Base-by-base conservation (phyloP, 1,284 basidiomycete genomes). In the Neolentinus lepideus region DNA sequence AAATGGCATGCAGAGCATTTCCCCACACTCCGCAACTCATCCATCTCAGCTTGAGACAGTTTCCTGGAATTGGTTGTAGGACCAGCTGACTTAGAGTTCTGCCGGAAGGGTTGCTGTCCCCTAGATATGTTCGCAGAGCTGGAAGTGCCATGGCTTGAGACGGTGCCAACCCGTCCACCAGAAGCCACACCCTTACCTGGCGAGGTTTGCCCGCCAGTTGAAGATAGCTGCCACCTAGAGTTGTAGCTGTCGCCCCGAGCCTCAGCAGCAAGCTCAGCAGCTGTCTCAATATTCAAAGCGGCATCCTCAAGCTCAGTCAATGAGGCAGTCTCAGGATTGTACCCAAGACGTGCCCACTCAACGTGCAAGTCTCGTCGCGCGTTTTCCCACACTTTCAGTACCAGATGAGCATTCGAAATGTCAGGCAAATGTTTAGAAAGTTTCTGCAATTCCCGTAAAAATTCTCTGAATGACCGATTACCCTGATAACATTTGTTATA, bases 11-110 rank as follows among this genome's bases (percentile, higher is more conserved):
- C n/a, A n/a, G 63, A 65, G 38, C 64, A 65, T 51, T 61, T 62
- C 1, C 58, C 56, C 2, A 27, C 56, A 1, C 59, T 57, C 2
- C 51, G 22, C 2, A 62, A 35, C 48, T 61, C 59, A 3, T 59
- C 56, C 38, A 55, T 53, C 24, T 63, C 59, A 9, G 54, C 27
- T 25, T 31, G 24, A 10, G 27, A 24, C 12, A 51, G 27, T 31
- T 10, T 10, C 12, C 16, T 9, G 21, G 8, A 12, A 10, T 10
- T 31, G 12, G n/a, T n/a, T n/a, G n/a, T n/a, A n/a, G n/a, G n/a
- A n/a, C n/a, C n/a, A n/a, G n/a, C n/a, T n/a, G n/a, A n/a, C n/a
- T n/a, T n/a, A n/a, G n/a, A n/a, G n/a, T n/a, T n/a, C n/a, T n/a
- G n/a, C n/a, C n/a, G n/a, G n/a, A n/a, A n/a, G n/a, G n/a, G n/a